Evolutionary conservation across 2,329 filamentous ascomycete genomes (phyloP).

Genomic region (Alternaria incomplexa): DNA sequence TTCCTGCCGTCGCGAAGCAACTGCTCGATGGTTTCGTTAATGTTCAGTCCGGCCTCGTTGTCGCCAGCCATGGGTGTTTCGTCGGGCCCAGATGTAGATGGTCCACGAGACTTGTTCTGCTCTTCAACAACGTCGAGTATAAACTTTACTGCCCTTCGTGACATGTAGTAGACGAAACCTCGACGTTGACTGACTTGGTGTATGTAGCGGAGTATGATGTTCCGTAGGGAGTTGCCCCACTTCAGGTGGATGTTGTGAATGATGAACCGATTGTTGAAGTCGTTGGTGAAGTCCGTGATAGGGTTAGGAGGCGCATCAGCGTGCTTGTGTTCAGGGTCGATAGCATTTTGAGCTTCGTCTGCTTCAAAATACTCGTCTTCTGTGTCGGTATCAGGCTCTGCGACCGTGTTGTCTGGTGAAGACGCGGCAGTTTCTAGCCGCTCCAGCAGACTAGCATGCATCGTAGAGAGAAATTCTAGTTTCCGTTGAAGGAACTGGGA

Average conservation of each 20-base stretch:
- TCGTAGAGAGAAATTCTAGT: constrained; percentile 63
- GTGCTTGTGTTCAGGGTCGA: constrained; percentile 55
- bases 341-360: constrained; percentile 60
- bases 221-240: constrained; percentile 95
- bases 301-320: constrained; percentile 66
- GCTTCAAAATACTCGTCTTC: constrained; percentile 56
- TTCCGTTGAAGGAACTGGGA: constrained; percentile 63
- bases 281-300: constrained; percentile 82
- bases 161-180: constrained; percentile 98
- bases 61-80: constrained; percentile 50
- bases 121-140: constrained; percentile 98
- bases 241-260: constrained; percentile 97
- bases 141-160: constrained; percentile 93
- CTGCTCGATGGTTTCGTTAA: constrained; percentile 85
- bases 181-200: constrained; percentile 96
- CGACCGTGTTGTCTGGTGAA: constrained; percentile 59
- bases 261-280: constrained; percentile 98
- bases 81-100: constrained; percentile 33
- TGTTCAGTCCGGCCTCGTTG: constrained; percentile 67
- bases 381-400: constrained; percentile 50
- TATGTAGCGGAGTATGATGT: constrained; percentile 95
- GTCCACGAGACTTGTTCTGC: constrained; percentile 69
- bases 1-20: constrained; percentile 83
- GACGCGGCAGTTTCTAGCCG: constrained; percentile 67
- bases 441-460: constrained; percentile 64